Base-by-base conservation (phyloP, 2,329 filamentous ascomycete genomes). In the Pseudocercospora fuligena region DNA sequence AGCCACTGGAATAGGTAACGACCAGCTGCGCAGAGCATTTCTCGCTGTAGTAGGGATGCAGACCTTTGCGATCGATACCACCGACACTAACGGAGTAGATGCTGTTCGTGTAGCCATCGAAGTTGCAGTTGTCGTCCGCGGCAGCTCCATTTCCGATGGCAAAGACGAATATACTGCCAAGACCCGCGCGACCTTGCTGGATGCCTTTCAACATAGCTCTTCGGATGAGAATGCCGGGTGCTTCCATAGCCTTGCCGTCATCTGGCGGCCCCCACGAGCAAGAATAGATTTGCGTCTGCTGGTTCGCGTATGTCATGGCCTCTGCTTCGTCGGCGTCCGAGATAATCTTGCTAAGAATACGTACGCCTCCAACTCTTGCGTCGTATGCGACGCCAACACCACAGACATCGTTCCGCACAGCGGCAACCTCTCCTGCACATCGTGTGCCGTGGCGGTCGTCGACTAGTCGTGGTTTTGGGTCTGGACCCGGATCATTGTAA, bases 71-170 rank as follows among this genome's bases (percentile, higher is more conserved):
- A 78, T 97, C 94, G 69, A 99, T 90, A 36, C 94, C 94, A 43
- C 95, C 95, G 19, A 99, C 93, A 0, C 94, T 97, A 73, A 99
- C 95, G 78, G 93, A 97, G 85, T 98, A 99, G 74, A 99, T 99
- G 77, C 94, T 97, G 83, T 99, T 99, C 66, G 95, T 99, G 81
- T 99, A 99, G 46, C 95, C 95, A 77, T 99, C 95, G 78, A 99
- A 99, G 79, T 99, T 99, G 86, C 95, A 99, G 80, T 99, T 98
- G 79, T 99, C 95, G 56, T 92, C 94, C 70, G 84, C 88, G 3
- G 85, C 84, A 9, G 94, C 96, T 65, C 95, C 95, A 76, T 99
- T 99, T 66, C 95, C 95, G 71, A 94, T 94, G 51, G 95, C 95
- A 79, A 99, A 99, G 63, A 99, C 95, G 75, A 93, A 99, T 71